Evolutionary conservation across 768 basidiomycete genomes (phyloP).

Genomic region (Pleurotus tuber-regium): DNA sequence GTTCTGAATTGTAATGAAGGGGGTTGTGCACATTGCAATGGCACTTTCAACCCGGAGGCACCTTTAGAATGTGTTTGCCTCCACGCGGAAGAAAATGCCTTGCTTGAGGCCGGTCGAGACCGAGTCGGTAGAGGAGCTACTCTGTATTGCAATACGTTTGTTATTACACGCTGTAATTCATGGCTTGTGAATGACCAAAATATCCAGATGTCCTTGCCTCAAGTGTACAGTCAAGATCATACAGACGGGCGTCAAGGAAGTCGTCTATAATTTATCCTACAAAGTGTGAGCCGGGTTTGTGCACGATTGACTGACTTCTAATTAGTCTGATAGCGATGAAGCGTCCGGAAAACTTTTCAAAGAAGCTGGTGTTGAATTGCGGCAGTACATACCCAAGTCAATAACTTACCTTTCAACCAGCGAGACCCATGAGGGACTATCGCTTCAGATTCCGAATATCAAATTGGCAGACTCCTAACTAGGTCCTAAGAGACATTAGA

Average conservation of each 20-base stretch:
- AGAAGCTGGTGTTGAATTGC: conserved; percentile 79
- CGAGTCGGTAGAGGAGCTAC: conserved; percentile 79
- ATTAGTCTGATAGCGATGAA: conserved; percentile 59
- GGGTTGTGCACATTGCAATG: conserved; percentile 83
- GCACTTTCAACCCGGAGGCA: conserved; percentile 38
- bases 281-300: conserved; percentile 68
- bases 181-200: too few relatives aligned
- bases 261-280: conserved; percentile 94
- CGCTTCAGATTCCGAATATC: conserved; percentile 15
- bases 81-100: conserved; percentile 97
- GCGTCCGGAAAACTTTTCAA: conserved; percentile 76
- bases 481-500: background rate
- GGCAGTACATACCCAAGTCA: conserved; percentile 59
- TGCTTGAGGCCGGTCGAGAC: conserved; percentile 91
- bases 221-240: conserved; percentile 97
- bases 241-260: conserved; percentile 86
- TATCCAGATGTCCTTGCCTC: conserved; percentile 90
- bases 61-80: conserved; percentile 86
- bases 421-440: conserved; percentile 21
- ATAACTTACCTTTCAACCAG: conserved; percentile 23
- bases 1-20: conserved; percentile 89
- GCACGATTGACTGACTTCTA: conserved; percentile 1
- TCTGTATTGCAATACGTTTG: conserved; percentile 98
- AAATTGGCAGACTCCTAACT: conserved; percentile 9
- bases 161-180: too few relatives aligned